Evolutionary conservation across 805 yeast species (phyloP).

Genomic region (Soucietia sequanensis): DNA sequence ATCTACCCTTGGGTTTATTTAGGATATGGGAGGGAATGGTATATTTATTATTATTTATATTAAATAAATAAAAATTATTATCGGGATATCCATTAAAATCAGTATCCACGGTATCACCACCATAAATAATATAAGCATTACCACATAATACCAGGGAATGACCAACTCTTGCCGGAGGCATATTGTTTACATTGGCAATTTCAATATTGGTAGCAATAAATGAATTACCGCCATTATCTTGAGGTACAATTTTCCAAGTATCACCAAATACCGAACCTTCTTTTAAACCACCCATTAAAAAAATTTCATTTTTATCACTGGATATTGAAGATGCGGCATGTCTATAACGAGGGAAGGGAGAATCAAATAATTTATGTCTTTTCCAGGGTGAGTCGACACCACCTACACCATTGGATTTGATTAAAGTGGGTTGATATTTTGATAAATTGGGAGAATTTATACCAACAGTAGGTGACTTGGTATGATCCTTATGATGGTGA

Average conservation of each 20-base stretch:
- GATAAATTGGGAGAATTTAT: too few relatives aligned
- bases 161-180: slow-evolving; percentile 96
- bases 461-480: too few relatives aligned
- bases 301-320: slow-evolving; percentile 77
- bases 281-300: slow-evolving; percentile 92
- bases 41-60: slow-evolving; percentile 44
- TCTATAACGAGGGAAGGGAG: slow-evolving; percentile 94
- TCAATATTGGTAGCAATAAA: slow-evolving; percentile 31
- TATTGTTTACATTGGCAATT: slow-evolving; percentile 66
- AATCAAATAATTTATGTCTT: slow-evolving; percentile 57
- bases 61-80: slow-evolving; percentile 86
- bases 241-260: slow-evolving; percentile 81
- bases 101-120: slow-evolving; percentile 91
- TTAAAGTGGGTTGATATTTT: too few relatives aligned
- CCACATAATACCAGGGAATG: slow-evolving; percentile 92
- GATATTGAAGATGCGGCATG: slow-evolving; percentile 73
- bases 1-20: slow-evolving; percentile 82
- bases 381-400: slow-evolving; percentile 54
- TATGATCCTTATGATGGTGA: slow-evolving; percentile 1
- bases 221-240: slow-evolving; percentile 19
- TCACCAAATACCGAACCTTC: slow-evolving; percentile 93
- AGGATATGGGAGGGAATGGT: slow-evolving; percentile 44
- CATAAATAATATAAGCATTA: slow-evolving; percentile 91
- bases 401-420: neutral
- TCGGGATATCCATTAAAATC: slow-evolving; percentile 77